Conservation (phyloP, 2,329 filamentous ascomycete genomes). For the Fusarium lyarnte region DNA sequence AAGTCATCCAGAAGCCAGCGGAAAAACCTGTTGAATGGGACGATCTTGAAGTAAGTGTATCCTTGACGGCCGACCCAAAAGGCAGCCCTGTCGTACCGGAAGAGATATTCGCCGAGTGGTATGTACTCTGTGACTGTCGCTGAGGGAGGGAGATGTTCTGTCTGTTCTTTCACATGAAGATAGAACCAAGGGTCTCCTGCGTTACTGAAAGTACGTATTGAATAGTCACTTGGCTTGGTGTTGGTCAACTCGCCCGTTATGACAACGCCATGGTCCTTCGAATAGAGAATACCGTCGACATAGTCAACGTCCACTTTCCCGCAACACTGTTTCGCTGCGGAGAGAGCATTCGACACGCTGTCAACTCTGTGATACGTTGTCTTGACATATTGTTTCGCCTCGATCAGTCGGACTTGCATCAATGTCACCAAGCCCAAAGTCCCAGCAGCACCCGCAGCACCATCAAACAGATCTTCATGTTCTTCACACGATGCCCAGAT, state of each 20-base stretch:
- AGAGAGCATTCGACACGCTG: conserved; percentile 55
- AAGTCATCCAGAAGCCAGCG: conserved; percentile 68
- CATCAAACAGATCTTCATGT: conserved; percentile 65
- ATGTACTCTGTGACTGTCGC: conserved; percentile 33
- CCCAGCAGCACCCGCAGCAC: conserved; percentile 67
- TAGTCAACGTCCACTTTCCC: conserved; percentile 55
- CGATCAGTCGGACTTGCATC: conserved; percentile 65
- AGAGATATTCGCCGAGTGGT: conserved; percentile 60
- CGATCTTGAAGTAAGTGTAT: conserved; percentile 59
- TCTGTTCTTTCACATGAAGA: conserved; percentile 61
- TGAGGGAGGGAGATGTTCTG: neutral
- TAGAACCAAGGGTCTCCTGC: conserved; percentile 72
- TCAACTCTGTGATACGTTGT: conserved; percentile 61
- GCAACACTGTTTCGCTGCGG: conserved; percentile 47
- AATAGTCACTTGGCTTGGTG: neutral
- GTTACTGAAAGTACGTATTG: conserved; percentile 57
- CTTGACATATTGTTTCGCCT: conserved; percentile 64
- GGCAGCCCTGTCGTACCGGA: conserved; percentile 70
- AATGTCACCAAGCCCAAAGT: conserved; percentile 69
- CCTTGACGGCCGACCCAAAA: conserved; percentile 72
- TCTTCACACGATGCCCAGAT: conserved; percentile 57
- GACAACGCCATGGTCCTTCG: conserved; percentile 59
- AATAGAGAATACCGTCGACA: conserved; percentile 68
- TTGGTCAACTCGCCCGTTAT: conserved; percentile 60
- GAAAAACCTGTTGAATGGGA: conserved; percentile 67